Conservation (phyloP, 441 rosid genomes). For the Populus trichocarpa region DNA sequence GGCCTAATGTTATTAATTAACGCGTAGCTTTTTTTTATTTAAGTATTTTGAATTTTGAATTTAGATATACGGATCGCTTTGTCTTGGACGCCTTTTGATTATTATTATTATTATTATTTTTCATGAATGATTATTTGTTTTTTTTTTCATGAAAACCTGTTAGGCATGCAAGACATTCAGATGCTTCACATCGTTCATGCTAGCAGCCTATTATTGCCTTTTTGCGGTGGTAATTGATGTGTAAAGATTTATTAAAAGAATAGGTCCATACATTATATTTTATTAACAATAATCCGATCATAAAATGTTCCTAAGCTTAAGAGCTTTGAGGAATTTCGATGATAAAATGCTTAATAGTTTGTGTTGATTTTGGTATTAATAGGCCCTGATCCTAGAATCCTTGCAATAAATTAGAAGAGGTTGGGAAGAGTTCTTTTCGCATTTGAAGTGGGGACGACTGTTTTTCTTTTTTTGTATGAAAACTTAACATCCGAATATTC, state of each 20-base stretch:
- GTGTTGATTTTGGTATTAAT: background rate
- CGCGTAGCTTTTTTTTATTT: no score
- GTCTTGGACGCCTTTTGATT: no score
- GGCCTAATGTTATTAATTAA: background rate
- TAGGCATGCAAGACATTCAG: background rate
- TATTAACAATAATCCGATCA: background rate
- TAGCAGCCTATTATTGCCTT: background rate
- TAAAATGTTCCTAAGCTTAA: background rate
- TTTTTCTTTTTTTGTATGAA: no score
- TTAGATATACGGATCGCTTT: no score
- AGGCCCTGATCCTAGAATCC: background rate
- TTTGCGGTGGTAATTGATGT: background rate
- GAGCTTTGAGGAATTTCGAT: background rate
- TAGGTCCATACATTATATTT: background rate
- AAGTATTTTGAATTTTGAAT: no score
- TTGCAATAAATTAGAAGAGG: no score
- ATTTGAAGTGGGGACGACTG: no score
- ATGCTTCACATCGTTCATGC: background rate
- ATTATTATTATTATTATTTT: no score
- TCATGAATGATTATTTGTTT: no score
- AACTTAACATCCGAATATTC: no score
- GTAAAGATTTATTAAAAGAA: no score
- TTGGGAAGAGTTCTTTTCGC: no score
- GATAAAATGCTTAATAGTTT: background rate
- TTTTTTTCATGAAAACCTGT: background rate